Conservation (phyloP, 345 rosid species). For the Clausena lansium region DNA sequence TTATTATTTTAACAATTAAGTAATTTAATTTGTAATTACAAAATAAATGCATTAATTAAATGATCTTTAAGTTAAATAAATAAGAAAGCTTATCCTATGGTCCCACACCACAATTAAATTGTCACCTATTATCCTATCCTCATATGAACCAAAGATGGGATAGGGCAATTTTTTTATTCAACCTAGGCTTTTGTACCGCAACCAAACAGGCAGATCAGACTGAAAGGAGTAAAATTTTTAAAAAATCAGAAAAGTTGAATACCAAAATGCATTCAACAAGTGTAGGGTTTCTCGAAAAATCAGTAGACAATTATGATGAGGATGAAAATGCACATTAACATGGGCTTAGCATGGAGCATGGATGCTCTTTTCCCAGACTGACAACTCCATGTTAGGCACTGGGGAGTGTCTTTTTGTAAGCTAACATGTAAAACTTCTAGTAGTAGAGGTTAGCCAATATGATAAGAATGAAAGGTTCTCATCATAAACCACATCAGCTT, state of each 20-base stretch:
- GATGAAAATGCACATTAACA: background rate
- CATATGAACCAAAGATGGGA: no score
- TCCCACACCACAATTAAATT: no score
- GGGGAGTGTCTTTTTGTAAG: background rate
- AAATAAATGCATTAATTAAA: no score
- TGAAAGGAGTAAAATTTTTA: no score
- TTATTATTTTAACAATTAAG: no score
- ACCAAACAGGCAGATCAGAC: no score
- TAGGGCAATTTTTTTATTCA: no score
- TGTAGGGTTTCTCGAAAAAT: background rate
- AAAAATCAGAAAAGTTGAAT: background rate
- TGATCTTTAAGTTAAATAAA: no score
- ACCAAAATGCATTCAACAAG: background rate
- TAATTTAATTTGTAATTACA: no score
- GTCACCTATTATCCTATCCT: no score
- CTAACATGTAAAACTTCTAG: background rate
- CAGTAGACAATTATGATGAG: background rate
- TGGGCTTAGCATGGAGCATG: slow-evolving; percentile 2
- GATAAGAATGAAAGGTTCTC: background rate
- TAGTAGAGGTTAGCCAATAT: background rate
- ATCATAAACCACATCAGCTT: background rate
- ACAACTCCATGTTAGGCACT: background rate
- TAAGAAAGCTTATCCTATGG: no score
- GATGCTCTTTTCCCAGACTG: background rate
- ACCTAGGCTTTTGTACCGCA: no score